These are phyloP conservation scores for Nemania serpens DNA, from an alignment of 2,329 filamentous ascomycete species.

Conservation along the genomic window DNA sequence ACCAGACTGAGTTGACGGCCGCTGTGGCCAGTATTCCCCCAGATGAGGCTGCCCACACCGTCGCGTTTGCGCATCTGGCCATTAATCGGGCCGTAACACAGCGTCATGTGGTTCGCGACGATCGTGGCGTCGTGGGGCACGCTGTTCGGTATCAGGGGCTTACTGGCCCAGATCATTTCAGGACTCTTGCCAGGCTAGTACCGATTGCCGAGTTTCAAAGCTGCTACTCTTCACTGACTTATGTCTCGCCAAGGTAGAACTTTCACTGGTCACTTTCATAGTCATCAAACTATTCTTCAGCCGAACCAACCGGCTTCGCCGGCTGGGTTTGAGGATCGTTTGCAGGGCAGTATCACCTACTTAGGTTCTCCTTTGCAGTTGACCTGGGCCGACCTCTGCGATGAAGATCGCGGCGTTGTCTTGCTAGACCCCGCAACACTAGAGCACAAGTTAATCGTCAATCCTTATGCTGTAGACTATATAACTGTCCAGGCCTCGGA, in stretches of 20 bases:
- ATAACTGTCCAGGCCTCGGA: constrained; percentile 31
- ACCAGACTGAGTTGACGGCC: constrained; percentile 37
- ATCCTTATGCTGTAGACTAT: constrained; percentile 39
- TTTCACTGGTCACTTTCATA: constrained; percentile 44
- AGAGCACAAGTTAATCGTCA: constrained; percentile 36
- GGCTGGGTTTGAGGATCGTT: constrained; percentile 3
- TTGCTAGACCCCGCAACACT: constrained; percentile 40
- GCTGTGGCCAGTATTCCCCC: constrained; percentile 33
- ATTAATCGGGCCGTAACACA: constrained; percentile 42
- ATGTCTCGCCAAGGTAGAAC: constrained; percentile 27
- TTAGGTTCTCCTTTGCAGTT: constrained; percentile 41
- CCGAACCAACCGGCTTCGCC: constrained; percentile 2
- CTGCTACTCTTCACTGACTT: constrained; percentile 7
- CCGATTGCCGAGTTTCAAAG: background rate
- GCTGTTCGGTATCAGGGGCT: constrained; percentile 37
- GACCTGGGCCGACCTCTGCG: constrained; percentile 41
- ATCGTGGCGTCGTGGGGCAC: constrained; percentile 11
- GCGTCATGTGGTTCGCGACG: constrained; percentile 32
- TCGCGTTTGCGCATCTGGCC: constrained; percentile 42
- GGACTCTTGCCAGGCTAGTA: constrained; percentile 33
- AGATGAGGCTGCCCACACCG: constrained; percentile 32
- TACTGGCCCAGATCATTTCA: constrained; percentile 36
- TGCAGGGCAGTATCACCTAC: constrained; percentile 40
- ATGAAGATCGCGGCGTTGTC: constrained; percentile 38
- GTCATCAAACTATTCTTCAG: constrained; percentile 40